These are phyloP conservation scores for Fusarium duplospermum DNA, from an alignment of 2,329 filamentous ascomycete genomes.

Conservation along the genomic window DNA sequence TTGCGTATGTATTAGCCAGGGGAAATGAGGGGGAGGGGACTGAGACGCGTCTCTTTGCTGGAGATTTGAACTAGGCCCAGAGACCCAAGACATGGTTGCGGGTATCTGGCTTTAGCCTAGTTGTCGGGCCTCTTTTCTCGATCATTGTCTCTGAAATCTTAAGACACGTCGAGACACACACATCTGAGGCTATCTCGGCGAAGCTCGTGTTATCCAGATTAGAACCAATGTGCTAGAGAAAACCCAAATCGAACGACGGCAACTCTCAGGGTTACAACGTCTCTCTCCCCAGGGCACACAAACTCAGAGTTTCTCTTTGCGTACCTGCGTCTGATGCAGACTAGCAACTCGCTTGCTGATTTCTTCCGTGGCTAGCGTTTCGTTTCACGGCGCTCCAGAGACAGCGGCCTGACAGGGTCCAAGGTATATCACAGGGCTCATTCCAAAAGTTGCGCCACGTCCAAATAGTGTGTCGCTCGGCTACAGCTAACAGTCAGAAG, in stretches of 20 bases:
- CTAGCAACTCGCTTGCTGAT: constrained; percentile 27
- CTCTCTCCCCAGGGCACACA: background rate
- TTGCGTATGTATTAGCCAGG: constrained; percentile 4
- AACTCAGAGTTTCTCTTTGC: background rate
- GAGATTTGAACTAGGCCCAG: constrained; percentile 7
- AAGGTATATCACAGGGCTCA: constrained; percentile 16
- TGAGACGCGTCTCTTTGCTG: constrained; percentile 20
- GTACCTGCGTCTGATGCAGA: constrained; percentile 29
- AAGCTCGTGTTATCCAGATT: background rate
- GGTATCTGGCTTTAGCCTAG: constrained; percentile 16
- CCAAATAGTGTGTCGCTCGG: background rate
- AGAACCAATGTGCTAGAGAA: background rate
- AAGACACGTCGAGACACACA: background rate
- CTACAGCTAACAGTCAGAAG: background rate
- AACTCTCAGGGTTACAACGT: constrained; percentile 6
- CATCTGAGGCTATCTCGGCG: background rate
- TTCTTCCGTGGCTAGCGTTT: constrained; percentile 38
- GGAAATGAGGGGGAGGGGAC: constrained; percentile 14
- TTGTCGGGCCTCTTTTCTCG: constrained; percentile 15
- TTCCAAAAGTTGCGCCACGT: constrained; percentile 27
- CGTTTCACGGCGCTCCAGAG: constrained; percentile 29
- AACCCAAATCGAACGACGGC: constrained; percentile 1
- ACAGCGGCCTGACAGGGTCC: constrained; percentile 13
- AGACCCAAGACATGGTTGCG: constrained; percentile 24
- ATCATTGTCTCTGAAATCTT: constrained; percentile 18